phyloP scores from a whole-genome alignment of 306 rosid species.

The Malus asiatica region DNA sequence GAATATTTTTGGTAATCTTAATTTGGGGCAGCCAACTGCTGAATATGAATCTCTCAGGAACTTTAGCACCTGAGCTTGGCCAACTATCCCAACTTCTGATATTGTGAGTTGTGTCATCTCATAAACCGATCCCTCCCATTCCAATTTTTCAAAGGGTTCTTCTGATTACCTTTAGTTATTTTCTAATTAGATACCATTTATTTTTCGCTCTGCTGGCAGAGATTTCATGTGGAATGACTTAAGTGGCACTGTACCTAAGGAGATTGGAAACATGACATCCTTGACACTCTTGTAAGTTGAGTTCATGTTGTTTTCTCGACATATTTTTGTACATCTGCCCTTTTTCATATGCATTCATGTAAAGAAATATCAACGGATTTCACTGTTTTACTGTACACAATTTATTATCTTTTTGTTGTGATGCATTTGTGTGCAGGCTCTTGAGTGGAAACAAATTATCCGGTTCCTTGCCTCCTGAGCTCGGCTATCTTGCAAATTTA shows the following conservation, averaged over 20 bases:
- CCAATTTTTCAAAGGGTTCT: not conserved
- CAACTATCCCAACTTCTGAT: slow-evolving; percentile 48
- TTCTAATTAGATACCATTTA: slow-evolving; percentile 30
- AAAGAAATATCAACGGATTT: not conserved
- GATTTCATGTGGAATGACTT: slow-evolving; percentile 87
- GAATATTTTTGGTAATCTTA: not conserved
- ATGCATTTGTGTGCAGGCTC: slow-evolving; percentile 30
- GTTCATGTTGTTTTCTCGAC: not conserved
- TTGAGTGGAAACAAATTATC: slow-evolving; percentile 41
- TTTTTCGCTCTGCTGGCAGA: slow-evolving; percentile 28
- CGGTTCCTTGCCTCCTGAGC: slow-evolving; percentile 44
- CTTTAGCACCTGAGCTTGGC: slow-evolving; percentile 60
- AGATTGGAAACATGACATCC: slow-evolving; percentile 54
- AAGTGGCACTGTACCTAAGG: slow-evolving; percentile 67
- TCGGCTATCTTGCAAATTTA: slow-evolving; percentile 36
- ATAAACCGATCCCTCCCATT: slow-evolving; percentile 2
- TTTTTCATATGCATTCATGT: not conserved
- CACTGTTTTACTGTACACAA: not conserved
- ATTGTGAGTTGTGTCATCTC: slow-evolving; percentile 46
- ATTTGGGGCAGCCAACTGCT: slow-evolving; percentile 55
- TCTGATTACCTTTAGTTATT: slow-evolving; percentile 4
- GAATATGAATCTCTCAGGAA: slow-evolving; percentile 62
- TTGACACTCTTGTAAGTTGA: slow-evolving; percentile 72
- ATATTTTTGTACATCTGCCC: not conserved
- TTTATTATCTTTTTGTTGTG: not conserved